These are phyloP conservation scores for Aspergillus biplanus DNA, from an alignment of 495 filamentous ascomycete species.

Conservation along the genomic window DNA sequence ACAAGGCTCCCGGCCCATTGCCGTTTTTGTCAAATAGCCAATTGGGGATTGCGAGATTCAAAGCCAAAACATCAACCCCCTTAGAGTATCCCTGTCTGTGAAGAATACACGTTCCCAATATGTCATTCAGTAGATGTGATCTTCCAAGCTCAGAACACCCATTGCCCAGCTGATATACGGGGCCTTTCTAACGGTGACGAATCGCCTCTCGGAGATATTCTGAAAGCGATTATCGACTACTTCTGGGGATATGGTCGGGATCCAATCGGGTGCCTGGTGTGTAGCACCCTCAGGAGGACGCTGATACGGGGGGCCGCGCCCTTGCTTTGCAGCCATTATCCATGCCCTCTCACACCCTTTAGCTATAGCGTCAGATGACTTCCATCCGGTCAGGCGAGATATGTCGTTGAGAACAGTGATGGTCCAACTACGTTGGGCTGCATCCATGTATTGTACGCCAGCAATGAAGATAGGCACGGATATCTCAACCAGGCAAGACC, in stretches of 20 bases:
- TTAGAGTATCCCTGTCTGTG: not conserved
- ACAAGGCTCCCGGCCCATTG: not conserved
- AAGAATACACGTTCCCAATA: not conserved
- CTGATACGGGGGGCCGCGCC: conserved; percentile 70
- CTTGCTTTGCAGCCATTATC: conserved; percentile 69
- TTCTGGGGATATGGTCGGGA: conserved; percentile 23
- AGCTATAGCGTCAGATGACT: conserved; percentile 76
- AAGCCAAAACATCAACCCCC: too few species aligned
- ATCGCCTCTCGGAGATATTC: conserved; percentile 49
- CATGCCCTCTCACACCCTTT: conserved; percentile 83
- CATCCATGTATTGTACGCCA: conserved; percentile 76
- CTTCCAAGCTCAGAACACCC: conserved; percentile 61
- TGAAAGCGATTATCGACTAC: conserved; percentile 18
- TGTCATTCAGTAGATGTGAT: conserved; percentile 48
- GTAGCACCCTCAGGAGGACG: not conserved
- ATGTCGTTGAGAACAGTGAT: conserved; percentile 74
- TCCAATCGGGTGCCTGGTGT: conserved; percentile 13
- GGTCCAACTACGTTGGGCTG: conserved; percentile 74
- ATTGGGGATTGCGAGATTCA: not conserved
- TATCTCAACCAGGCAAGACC: conserved; percentile 78
- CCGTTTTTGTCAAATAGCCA: not conserved
- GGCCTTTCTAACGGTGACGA: conserved; percentile 47
- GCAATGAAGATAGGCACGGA: conserved; percentile 84
- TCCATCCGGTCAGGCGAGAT: conserved; percentile 83
- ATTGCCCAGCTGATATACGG: conserved; percentile 58